phyloP scores from a whole-genome alignment of 192 early-diverging fungal species.

The Podila epicladia region DNA sequence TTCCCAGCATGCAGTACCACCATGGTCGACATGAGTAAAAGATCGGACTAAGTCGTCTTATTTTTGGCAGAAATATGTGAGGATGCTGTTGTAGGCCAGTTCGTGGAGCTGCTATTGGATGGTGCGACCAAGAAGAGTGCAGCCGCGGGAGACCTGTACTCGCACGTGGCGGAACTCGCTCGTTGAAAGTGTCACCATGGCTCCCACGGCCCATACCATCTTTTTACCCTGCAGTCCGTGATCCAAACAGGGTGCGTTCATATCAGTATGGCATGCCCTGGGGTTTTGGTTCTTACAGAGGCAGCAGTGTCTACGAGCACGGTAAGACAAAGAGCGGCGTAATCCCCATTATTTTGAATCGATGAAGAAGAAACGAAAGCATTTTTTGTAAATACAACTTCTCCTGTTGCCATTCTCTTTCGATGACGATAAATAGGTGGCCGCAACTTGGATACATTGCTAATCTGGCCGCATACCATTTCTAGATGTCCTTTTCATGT shows the following conservation, averaged over 20 bases:
- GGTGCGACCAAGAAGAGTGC: neutral
- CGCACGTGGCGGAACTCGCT: conserved; percentile 18
- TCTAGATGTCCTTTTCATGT: too few relatives aligned
- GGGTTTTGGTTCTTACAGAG: neutral
- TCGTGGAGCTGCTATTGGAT: neutral
- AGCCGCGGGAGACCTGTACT: conserved; percentile 18
- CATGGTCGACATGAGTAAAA: neutral
- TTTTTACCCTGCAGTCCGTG: neutral
- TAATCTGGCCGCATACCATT: neutral
- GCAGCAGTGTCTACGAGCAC: neutral
- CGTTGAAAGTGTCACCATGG: neutral
- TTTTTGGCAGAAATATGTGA: neutral
- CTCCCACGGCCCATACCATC: neutral
- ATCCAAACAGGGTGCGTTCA: too few relatives aligned
- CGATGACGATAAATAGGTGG: neutral
- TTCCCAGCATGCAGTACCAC: conserved; percentile 10
- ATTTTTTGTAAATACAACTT: too few relatives aligned
- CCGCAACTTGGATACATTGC: neutral
- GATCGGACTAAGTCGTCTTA: conserved; percentile 2
- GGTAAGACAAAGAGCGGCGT: neutral
- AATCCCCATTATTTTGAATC: too few relatives aligned
- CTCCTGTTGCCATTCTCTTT: too few relatives aligned
- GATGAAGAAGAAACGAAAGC: too few relatives aligned
- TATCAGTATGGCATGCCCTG: neutral
- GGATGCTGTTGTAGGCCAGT: conserved; percentile 5